Base-by-base conservation (phyloP, 139 green algal species). In the Chlamydomonas sp. region DNA sequence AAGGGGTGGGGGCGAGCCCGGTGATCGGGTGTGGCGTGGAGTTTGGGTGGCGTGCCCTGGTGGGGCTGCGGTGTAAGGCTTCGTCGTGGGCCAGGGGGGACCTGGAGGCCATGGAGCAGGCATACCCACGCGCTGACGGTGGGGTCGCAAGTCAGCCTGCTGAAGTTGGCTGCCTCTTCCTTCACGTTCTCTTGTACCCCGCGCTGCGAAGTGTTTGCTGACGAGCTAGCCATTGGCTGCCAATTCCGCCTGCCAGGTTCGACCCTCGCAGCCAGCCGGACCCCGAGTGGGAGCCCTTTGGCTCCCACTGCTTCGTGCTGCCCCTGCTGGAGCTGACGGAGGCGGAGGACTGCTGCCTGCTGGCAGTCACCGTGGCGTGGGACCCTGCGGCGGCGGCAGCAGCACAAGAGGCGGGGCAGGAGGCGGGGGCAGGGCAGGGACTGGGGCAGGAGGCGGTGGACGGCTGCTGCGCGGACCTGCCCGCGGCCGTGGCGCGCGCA, bases 361-460 rank as follows among this genome's bases (percentile, higher is more conserved):
- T 98, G 86, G 87, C 94, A 4, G 92, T 92, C 78, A 98, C 95
- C 3, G 63, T 98, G 63, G 95, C 92, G 0, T 98, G 96, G 96
- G 94, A 96, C 59, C 66, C 83, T 1, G 69, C 68, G 1, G 63
- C 69, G 9, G 79, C 62, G 61, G 66, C 58, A 59, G 31, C 49
- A 59, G 82, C 63, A 14, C 78, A 63, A 16, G 73, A 62, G 71
- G 75, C 75, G 66, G 80, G 60, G 14, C 69, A 76, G 69, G 15
- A 76, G 74, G 8, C 63, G 57, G 74, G 49, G 49, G 57, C 57
- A 5, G 57, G 59, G 58, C 58, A 61, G 17, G 20, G 77, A 8
- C 9, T 5, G 61, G 17, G 2, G 75, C 58, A 49, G 49, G 31
- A 8, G 4, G 62, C 62, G 18, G 78, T 6, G 18, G 31, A 63